Percentiles rank a stretch among this genome's conserved stretches.
These are phyloP conservation scores for Jasminum sambac DNA, from an alignment of 257 asterid species.

Conservation along the genomic window DNA sequence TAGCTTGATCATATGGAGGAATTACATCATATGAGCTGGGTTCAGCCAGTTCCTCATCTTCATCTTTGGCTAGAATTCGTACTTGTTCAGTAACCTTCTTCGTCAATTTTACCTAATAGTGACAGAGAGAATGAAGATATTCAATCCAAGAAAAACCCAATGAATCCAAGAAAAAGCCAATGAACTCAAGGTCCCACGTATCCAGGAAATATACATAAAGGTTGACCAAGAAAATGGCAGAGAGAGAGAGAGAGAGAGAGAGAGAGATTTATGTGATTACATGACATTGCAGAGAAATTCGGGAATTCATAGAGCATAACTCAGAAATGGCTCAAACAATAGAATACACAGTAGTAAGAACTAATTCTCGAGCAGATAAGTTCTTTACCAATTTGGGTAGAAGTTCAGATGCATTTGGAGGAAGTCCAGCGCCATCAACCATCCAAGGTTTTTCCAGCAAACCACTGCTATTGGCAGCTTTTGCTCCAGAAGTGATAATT, in stretches of 20 bases:
- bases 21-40: slow-evolving; percentile 67
- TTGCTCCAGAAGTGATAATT: slow-evolving; percentile 65
- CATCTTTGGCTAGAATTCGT: slow-evolving; percentile 78
- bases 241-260: background rate
- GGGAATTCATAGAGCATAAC: slow-evolving; percentile 1
- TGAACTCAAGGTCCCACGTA: slow-evolving; percentile 2
- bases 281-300: slow-evolving; percentile 4
- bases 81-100: slow-evolving; percentile 97
- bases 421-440: slow-evolving; percentile 93
- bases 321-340: slow-evolving; percentile 8
- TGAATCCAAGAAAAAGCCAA: slow-evolving; percentile 1
- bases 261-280: background rate
- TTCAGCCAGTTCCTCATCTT: slow-evolving; percentile 80
- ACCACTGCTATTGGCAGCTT: slow-evolving; percentile 30
- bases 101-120: slow-evolving; percentile 68
- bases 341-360: slow-evolving; percentile 4
- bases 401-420: slow-evolving; percentile 71
- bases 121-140: slow-evolving; percentile 1
- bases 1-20: slow-evolving; percentile 97
- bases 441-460: slow-evolving; percentile 76
- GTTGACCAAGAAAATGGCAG: background rate
- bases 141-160: slow-evolving; percentile 4
- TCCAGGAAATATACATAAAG: background rate
- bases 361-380: background rate
- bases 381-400: slow-evolving; percentile 63